Percentiles rank a stretch among this genome's conserved stretches.
These are phyloP conservation scores for Musa acuminata DNA, from an alignment of 176 grass and related monocot genomes.

Conservation along the genomic window DNA sequence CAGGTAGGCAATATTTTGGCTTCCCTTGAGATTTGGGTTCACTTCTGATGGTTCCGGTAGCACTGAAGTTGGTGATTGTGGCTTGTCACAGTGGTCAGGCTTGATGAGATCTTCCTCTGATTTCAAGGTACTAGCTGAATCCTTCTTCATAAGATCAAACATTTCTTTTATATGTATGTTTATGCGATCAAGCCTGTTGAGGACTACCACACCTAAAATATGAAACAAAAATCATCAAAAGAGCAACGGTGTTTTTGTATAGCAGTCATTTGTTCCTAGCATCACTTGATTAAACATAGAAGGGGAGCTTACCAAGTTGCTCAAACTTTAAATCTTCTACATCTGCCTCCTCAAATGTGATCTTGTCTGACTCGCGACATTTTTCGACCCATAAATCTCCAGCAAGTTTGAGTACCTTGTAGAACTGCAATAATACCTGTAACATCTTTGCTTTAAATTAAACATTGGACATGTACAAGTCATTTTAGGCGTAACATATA, in stretches of 20 bases:
- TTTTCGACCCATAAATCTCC: constrained; percentile 19
- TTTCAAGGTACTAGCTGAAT: not conserved
- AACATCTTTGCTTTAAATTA: not conserved
- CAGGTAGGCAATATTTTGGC: constrained; percentile 16
- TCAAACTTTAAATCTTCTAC: constrained; percentile 21
- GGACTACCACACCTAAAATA: constrained; percentile 23
- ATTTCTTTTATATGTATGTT: constrained; percentile 24
- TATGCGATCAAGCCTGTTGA: constrained; percentile 30
- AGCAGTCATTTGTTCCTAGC: not conserved
- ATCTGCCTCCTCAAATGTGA: constrained; percentile 15
- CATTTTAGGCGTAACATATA: not conserved
- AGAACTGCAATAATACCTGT: constrained; percentile 29
- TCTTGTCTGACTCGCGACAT: not conserved
- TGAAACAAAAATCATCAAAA: constrained; percentile 10
- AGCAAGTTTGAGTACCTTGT: constrained; percentile 25
- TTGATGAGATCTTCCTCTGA: constrained; percentile 16
- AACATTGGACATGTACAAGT: not conserved
- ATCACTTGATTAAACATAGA: not conserved
- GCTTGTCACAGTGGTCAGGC: not conserved
- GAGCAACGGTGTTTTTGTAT: not conserved
- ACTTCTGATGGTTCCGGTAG: not conserved
- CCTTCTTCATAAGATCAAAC: constrained; percentile 23
- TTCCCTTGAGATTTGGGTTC: constrained; percentile 11
- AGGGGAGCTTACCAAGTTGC: constrained; percentile 27
- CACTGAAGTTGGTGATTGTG: constrained; percentile 4